A percentile compares a stretch with the other conserved stretches of the same genome.
Evolutionary conservation across 352 stramenopile species (phyloP).

Genomic region (Pythium phragmiticola): DNA sequence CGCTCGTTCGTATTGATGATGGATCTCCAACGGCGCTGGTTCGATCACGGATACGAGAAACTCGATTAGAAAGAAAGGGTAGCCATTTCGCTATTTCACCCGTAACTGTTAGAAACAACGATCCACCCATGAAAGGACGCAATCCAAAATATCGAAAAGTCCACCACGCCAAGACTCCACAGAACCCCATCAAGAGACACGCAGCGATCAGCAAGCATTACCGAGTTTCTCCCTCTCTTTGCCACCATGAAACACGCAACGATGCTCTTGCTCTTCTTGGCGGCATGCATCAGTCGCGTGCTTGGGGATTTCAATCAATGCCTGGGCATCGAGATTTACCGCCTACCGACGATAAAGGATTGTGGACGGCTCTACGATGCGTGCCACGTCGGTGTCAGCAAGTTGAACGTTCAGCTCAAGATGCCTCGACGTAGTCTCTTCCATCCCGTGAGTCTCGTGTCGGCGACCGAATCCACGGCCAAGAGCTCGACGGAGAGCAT

Average conservation of each 20-base stretch:
- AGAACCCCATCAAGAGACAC: neutral
- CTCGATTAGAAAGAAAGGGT: slow-evolving; percentile 15
- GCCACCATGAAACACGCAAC: slow-evolving; percentile 9
- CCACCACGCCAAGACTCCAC: neutral
- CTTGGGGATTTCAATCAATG: slow-evolving; percentile 46
- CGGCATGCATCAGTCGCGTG: neutral
- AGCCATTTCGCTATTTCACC: slow-evolving; percentile 4
- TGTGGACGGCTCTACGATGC: slow-evolving; percentile 49
- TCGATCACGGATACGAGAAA: slow-evolving; percentile 27
- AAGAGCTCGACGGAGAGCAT: slow-evolving; percentile 38
- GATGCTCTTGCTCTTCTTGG: neutral
- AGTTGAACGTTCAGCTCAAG: slow-evolving; percentile 55
- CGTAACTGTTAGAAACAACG: slow-evolving; percentile 21
- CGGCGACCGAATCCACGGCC: slow-evolving; percentile 52
- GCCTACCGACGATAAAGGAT: slow-evolving; percentile 28
- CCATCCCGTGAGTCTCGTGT: slow-evolving; percentile 59
- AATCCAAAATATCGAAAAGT: slow-evolving; percentile 7
- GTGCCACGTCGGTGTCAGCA: slow-evolving; percentile 41
- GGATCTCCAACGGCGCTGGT: slow-evolving; percentile 18
- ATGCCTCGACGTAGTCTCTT: slow-evolving; percentile 22
- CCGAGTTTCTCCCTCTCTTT: neutral
- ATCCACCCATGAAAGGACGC: slow-evolving; percentile 13
- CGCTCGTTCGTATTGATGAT: slow-evolving; percentile 28
- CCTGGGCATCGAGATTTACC: slow-evolving; percentile 48
- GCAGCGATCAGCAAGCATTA: neutral